Base-by-base conservation (phyloP, 306 rosid species). In the Crotalaria pallida region DNA sequence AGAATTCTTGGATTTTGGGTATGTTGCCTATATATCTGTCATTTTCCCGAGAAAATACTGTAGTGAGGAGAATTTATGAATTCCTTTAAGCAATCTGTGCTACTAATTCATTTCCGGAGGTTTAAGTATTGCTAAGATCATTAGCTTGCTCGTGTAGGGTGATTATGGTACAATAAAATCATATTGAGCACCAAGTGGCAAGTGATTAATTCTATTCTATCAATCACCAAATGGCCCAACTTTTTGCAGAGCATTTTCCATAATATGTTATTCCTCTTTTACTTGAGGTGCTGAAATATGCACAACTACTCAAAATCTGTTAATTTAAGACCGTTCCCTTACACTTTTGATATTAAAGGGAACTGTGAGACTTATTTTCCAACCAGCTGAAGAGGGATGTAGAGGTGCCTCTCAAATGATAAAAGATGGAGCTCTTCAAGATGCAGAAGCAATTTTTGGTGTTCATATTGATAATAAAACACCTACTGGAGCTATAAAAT, bases 371-470 rank as follows among this genome's bases (percentile, higher is more conserved):
- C 84, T 89, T 72, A 17, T 89, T 52, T 87, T 89, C 73, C 93
- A 87, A 80, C 91, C 96, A n/a, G 96, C 82, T 13, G 96, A 87
- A 82, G 96, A 89, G 82, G 89, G 85, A 78, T 84, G 81, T 34
- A 52, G 57, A 15, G 91, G 96, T 38, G 88, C 96, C 34, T 48
- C 75, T 21, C n/a, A 68, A 34, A 71, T 89, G 86, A 85, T 89
- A 49, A 71, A 85, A 61, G 88, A 82, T 55, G 93, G 91, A 68
- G 89, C 62, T 18, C 86, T 87, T 78, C 73, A 72, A 73, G 84
- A 82, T 56, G 85, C 73, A 6, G 80, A 89, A 80, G 93, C 96
- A 51, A 87, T 89, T 71, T 85, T 80, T 27, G 83, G 60, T 17
- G 50, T 87, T 84, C 96, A 89, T 45, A 61, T 89, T 5, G 80